phyloP scores from a whole-genome alignment of 139 green algal genomes.

The Marvania coccoides region DNA sequence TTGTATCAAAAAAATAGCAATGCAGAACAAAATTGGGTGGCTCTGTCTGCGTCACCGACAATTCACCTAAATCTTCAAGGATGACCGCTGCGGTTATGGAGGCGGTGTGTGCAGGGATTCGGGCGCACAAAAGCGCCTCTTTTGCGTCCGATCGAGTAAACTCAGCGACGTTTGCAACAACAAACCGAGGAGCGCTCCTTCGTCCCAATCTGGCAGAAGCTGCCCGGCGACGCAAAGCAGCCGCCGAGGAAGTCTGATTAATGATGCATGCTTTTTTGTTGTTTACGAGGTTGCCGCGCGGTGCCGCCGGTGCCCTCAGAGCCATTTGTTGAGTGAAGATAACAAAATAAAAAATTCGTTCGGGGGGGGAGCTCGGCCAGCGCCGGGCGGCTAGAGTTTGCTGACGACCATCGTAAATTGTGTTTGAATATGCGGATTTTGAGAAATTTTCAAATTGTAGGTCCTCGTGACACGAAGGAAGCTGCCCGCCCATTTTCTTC shows the following conservation, averaged over 20 bases:
- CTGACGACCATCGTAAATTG: no score
- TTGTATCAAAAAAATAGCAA: background rate
- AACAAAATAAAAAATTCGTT: no score
- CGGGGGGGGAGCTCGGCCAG: no score
- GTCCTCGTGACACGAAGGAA: no score
- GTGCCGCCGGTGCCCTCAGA: background rate
- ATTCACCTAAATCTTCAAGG: conserved; percentile 22
- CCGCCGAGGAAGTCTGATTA: background rate
- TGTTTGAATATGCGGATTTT: no score
- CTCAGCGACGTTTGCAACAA: background rate
- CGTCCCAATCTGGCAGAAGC: background rate
- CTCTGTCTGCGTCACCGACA: background rate
- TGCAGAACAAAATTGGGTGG: background rate
- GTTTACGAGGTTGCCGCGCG: background rate
- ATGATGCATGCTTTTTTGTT: background rate
- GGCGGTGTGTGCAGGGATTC: conserved; percentile 36
- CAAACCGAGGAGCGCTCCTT: background rate
- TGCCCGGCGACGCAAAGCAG: background rate
- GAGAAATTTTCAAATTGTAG: no score
- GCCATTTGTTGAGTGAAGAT: background rate
- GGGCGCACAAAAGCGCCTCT: conserved; percentile 34
- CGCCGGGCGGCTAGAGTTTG: no score
- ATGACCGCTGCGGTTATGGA: conserved; percentile 32
- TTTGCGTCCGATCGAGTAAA: background rate
- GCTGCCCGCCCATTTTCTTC: no score